Conservation (phyloP, 345 rosid species). For the Eucalyptus brandiana region DNA sequence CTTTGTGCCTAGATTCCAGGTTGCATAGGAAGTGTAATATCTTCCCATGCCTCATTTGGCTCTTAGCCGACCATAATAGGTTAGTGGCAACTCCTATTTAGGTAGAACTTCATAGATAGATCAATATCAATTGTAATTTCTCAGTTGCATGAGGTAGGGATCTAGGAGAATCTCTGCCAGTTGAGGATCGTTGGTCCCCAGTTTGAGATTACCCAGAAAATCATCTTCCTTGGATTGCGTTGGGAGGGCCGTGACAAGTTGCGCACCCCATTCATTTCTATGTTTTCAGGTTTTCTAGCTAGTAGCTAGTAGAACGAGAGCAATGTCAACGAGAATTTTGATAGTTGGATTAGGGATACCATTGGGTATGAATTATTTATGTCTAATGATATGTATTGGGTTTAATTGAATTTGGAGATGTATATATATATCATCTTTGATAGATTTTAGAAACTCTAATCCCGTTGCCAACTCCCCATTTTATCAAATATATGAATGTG, state of each 20-base stretch:
- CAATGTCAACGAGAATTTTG: background rate
- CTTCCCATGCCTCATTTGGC: background rate
- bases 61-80: accelerated
- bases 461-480: accelerated
- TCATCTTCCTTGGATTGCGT: accelerated
- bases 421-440: background rate
- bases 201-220: accelerated
- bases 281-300: no score
- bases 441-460: background rate
- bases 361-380: background rate
- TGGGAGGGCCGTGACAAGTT: accelerated
- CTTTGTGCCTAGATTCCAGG: accelerated
- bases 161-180: accelerated
- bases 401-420: background rate
- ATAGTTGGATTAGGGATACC: background rate
- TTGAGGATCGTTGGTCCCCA: background rate
- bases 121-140: no score
- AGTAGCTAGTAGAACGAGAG: no score
- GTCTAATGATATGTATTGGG: background rate
- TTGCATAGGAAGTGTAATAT: background rate
- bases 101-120: no score
- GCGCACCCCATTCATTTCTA: no score
- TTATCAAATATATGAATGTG: accelerated
- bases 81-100: background rate
- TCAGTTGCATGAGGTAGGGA: accelerated